Base-by-base conservation (phyloP, 1,284 basidiomycete genomes). In the Melampsora larici-populina region DNA sequence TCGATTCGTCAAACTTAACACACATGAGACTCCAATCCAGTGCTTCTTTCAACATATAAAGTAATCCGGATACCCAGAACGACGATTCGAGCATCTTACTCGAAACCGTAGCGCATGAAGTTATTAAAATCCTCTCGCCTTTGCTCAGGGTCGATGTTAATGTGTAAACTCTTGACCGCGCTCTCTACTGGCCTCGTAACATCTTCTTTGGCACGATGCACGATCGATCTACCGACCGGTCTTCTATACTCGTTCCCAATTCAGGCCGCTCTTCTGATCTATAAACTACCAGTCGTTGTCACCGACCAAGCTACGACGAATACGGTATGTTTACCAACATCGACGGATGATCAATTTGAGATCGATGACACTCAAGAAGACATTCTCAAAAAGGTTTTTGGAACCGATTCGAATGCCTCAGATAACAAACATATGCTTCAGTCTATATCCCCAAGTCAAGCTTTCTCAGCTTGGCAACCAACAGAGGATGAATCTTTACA, bases 311-410 rank as follows among this genome's bases (percentile, higher is more conserved):
- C 3, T 55, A 24, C 24, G 24, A 24, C 51, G 51, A 29, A 29
- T 58, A n/a, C 55, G 55, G 26, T 24, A 5, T 58, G 55, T n/a
- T n/a, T 29, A 58, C 21, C 55, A 5, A 24, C 55, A 24, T 29
- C 55, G n/a, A 58, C 7, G 9, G 55, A 58, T 29, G 26, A 8
- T 9, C 11, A 58, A 24, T 29, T 24, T 13, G n/a, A 58, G 7
- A 29, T 58, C 13, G 55, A 58, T 29, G 55, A 58, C n/a, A 58
- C 55, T 58, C n/a, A 58, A 58, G 55, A 58, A 24, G 55, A 58
- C 26, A 58, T 58, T 15, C 55, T 58, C 55, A 58, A 58, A 29
- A 58, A 29, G 55, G 18, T 24, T n/a, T 58, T 29, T 58, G 55
- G 7, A 58, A 11, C 18, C 5, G 21, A 15, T 58, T n/a, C 9